Evolutionary conservation across 2,329 filamentous ascomycete genomes (phyloP).

Genomic region (Pseudomassariella vexata): DNA sequence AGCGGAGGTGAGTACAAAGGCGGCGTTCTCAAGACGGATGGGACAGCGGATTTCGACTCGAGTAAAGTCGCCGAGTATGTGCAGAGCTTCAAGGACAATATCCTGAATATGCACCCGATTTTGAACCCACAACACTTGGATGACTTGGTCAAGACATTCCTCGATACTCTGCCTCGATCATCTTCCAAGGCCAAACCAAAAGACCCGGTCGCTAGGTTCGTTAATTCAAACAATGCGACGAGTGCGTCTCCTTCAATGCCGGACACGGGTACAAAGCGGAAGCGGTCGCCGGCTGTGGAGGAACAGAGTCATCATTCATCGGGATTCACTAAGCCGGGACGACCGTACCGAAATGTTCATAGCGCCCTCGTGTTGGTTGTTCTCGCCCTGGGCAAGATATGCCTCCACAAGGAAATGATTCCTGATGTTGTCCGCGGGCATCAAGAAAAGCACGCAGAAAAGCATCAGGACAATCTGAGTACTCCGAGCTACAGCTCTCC

Average conservation of each 20-base stretch:
- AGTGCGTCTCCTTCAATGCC: not conserved
- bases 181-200: constrained; percentile 16
- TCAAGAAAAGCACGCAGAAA: too few relatives aligned
- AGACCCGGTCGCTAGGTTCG: constrained; percentile 21
- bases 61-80: constrained; percentile 47
- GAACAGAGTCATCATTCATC: constrained; percentile 19
- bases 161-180: constrained; percentile 37
- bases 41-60: constrained; percentile 49
- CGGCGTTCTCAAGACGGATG: constrained; percentile 34
- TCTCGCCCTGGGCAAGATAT: constrained; percentile 82
- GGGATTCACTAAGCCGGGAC: constrained; percentile 35
- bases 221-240: constrained; percentile 12
- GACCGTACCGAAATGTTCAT: constrained; percentile 61
- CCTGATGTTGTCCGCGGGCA: constrained; percentile 53
- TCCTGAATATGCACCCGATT: constrained; percentile 62
- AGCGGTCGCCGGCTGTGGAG: constrained; percentile 41
- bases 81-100: constrained; percentile 52
- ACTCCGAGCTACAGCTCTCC: constrained; percentile 31
- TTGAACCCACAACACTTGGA: constrained; percentile 48
- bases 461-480: constrained; percentile 24
- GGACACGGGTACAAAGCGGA: constrained; percentile 42
- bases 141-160: constrained; percentile 46
- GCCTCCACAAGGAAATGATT: constrained; percentile 47
- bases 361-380: constrained; percentile 80
- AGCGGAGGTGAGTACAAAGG: constrained; percentile 28